Percentiles rank a stretch among this genome's conserved stretches.
phyloP scores from a whole-genome alignment of 2,329 filamentous ascomycete genomes.

The Berkeleyomyces basicola region DNA sequence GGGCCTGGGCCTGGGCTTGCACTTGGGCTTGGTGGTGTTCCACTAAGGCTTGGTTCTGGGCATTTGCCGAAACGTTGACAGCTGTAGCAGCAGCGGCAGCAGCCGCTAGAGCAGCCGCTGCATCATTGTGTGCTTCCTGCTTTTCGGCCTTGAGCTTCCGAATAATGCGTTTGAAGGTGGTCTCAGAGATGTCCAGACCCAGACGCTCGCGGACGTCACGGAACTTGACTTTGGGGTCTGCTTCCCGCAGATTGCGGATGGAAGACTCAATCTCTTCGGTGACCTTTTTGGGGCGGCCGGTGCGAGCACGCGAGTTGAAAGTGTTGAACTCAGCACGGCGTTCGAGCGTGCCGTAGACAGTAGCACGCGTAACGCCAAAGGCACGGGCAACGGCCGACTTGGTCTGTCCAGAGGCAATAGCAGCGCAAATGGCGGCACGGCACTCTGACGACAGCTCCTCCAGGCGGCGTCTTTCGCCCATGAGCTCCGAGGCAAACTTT shows the following conservation, averaged over 20 bases:
- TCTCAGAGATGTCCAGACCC: slow-evolving; percentile 12
- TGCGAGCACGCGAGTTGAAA: slow-evolving; percentile 11
- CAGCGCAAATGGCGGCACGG: slow-evolving; percentile 13
- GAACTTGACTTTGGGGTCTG: slow-evolving; percentile 12
- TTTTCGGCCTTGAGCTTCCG: slow-evolving; percentile 10
- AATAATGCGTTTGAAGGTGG: slow-evolving; percentile 12
- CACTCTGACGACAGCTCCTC: slow-evolving; percentile 13
- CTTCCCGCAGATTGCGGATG: slow-evolving; percentile 7
- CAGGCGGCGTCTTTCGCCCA: slow-evolving; percentile 11
- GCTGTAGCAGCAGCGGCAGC: neutral
- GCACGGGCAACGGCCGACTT: slow-evolving; percentile 14
- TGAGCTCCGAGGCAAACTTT: slow-evolving; percentile 11
- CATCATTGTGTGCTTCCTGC: neutral
- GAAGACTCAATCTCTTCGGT: slow-evolving; percentile 8
- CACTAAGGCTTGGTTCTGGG: neutral
- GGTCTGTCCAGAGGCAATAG: slow-evolving; percentile 12
- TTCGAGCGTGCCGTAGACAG: slow-evolving; percentile 13
- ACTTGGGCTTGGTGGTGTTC: slow-evolving; percentile 7
- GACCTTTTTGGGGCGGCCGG: slow-evolving; percentile 13
- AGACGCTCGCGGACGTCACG: slow-evolving; percentile 11
- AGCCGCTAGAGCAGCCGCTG: neutral
- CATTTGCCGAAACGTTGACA: neutral
- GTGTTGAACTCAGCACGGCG: slow-evolving; percentile 12
- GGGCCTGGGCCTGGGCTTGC: slow-evolving; percentile 3
- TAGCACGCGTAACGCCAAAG: slow-evolving; percentile 14